Evolutionary conservation across 352 stramenopile species (phyloP).

Genomic region (Globisporangium abappressorium): DNA sequence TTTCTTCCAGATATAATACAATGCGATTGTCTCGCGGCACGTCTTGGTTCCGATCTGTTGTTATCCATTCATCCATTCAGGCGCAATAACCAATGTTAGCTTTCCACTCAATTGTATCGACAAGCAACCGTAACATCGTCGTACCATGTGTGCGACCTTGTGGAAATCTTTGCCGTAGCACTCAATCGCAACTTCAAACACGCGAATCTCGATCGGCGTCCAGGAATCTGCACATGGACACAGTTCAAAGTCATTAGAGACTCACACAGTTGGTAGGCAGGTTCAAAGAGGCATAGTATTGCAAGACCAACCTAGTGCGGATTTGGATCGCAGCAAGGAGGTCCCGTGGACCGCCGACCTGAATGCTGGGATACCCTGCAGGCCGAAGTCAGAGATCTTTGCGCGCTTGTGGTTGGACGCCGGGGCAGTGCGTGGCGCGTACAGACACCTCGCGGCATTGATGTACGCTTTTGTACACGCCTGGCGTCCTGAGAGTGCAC

Average conservation of each 20-base stretch:
- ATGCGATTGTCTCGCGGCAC: constrained; percentile 68
- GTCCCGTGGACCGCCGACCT: constrained; percentile 51
- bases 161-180: constrained; percentile 86
- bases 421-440: constrained; percentile 27
- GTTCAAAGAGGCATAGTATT: background rate
- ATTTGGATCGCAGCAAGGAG: constrained; percentile 39
- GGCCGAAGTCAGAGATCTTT: constrained; percentile 49
- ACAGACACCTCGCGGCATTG: constrained; percentile 52
- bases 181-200: constrained; percentile 85
- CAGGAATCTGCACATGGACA: constrained; percentile 51
- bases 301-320: constrained; percentile 5
- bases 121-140: background rate
- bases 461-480: constrained; percentile 68
- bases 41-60: constrained; percentile 70
- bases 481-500: constrained; percentile 42
- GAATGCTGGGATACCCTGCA: constrained; percentile 45
- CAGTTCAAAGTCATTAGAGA: background rate
- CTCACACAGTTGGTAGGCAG: background rate
- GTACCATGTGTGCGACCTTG: constrained; percentile 64
- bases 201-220: constrained; percentile 73
- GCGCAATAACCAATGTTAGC: background rate
- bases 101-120: background rate
- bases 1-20: constrained; percentile 90
- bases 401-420: constrained; percentile 47
- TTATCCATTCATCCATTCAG: background rate